Evolutionary conservation across 352 stramenopile genomes (phyloP).

Genomic region (Phytophthora fragariaefolia): DNA sequence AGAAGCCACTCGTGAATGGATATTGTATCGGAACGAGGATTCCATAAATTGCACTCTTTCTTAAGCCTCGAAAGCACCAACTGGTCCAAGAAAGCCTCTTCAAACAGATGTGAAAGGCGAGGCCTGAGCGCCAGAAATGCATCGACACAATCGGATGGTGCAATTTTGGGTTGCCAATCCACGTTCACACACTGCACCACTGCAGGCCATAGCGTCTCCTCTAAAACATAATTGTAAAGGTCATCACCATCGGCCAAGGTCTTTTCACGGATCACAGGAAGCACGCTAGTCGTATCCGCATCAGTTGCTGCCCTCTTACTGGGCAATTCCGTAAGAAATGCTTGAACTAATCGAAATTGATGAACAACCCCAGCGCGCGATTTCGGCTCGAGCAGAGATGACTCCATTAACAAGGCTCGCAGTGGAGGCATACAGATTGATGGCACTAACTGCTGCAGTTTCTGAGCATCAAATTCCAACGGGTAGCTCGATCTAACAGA

Average conservation of each 20-base stretch:
- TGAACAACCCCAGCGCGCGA: slow-evolving; percentile 36
- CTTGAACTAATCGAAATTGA: slow-evolving; percentile 62
- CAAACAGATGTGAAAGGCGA: slow-evolving; percentile 59
- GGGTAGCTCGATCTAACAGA: slow-evolving; percentile 55
- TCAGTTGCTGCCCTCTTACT: slow-evolving; percentile 11
- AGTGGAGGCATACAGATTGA: slow-evolving; percentile 72
- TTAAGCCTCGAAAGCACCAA: slow-evolving; percentile 76
- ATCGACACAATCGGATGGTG: slow-evolving; percentile 47
- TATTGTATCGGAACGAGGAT: slow-evolving; percentile 49
- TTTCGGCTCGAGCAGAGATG: slow-evolving; percentile 47
- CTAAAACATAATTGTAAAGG: slow-evolving; percentile 81
- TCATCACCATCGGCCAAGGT: slow-evolving; percentile 60
- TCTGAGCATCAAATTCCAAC: slow-evolving; percentile 79
- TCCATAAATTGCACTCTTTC: slow-evolving; percentile 73
- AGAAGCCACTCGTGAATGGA: slow-evolving; percentile 83
- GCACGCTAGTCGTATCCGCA: slow-evolving; percentile 36
- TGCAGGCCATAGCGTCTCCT: slow-evolving; percentile 76
- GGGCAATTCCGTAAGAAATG: slow-evolving; percentile 65
- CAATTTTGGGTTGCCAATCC: slow-evolving; percentile 57
- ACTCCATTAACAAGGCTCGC: slow-evolving; percentile 50
- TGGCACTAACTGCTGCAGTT: slow-evolving; percentile 70
- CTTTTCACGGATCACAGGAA: slow-evolving; percentile 77
- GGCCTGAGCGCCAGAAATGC: slow-evolving; percentile 57
- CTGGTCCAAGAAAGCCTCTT: slow-evolving; percentile 59
- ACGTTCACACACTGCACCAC: slow-evolving; percentile 74